Conservation (phyloP, 202 grass and related monocot species). For the Bolboschoenoplectus hybrid region DNA sequence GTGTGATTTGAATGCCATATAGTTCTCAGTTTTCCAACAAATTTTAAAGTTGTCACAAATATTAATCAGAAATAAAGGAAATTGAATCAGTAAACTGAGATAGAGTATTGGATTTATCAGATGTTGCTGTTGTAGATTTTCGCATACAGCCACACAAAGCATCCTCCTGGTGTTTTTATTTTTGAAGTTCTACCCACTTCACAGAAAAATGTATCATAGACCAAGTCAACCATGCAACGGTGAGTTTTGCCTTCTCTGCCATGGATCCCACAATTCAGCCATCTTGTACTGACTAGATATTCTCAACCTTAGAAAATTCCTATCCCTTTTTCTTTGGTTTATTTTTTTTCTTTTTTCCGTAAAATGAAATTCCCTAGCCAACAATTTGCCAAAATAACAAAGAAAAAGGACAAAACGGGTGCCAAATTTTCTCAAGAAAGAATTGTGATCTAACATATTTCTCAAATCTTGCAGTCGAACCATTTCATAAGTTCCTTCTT, state of each 20-base stretch:
- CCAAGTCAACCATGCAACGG: background rate
- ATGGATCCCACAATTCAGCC: background rate
- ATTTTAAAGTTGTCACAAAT: conserved; percentile 5
- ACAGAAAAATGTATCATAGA: background rate
- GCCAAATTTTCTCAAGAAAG: background rate
- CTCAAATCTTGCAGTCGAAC: background rate
- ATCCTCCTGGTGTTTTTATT: background rate
- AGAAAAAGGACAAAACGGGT: background rate
- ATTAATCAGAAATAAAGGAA: background rate
- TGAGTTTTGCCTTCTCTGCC: background rate
- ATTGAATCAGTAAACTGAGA: background rate
- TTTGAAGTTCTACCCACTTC: background rate
- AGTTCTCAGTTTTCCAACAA: background rate
- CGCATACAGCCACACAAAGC: background rate
- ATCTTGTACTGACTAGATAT: background rate
- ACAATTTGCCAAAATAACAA: background rate
- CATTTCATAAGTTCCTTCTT: background rate
- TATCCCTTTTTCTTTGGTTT: background rate
- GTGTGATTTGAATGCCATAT: background rate
- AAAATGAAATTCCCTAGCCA: background rate
- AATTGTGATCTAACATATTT: background rate
- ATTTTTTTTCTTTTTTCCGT: background rate
- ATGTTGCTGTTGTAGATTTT: conserved; percentile 6
- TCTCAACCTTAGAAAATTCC: background rate
- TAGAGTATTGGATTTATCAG: background rate